Base-by-base conservation (phyloP, 768 basidiomycete species). In the Lentinula sp. region DNA sequence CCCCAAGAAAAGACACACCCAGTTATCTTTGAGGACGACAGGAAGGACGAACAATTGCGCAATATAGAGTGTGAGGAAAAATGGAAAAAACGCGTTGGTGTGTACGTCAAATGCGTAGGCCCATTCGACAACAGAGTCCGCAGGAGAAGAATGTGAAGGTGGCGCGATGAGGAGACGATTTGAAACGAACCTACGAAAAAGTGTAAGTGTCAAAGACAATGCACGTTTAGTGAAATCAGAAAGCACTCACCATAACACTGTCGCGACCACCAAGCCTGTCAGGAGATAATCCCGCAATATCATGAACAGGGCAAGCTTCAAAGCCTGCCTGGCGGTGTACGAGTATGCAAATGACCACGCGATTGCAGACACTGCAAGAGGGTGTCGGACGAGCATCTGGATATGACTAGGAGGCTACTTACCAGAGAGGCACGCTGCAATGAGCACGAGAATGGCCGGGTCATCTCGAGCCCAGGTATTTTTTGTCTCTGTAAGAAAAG, bases 401-500 rank as follows among this genome's bases (percentile, higher is more conserved):
- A 28, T 45, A 45, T 16, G n/a, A 37, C 37, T 20, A 12, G 37
- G 43, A 35, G 53, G 53, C 42, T 16, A 75, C 81, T 57, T 64
- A 93, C 94, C 85, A 57, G 79, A 80, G 20, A 95, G 82, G 71
- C 87, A 93, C 48, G 83, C 88, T 53, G 84, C 82, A 48, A 98
- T 87, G 53, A 98, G 83, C 33, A 98, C 81, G 32, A 98, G 81
- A 64, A 97, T 94, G 32, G 96, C 96, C 20, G 96, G 96, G 70
- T 98, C 96, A 73, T 98, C 96, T 72, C 96, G 80, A 18, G 95
- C 94, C 95, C 95, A 98, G 15, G 91, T 93, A 72, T 98, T 97
- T 80, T 97, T 98, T 18, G 95, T 98, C 79, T 98, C 94, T 91
- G 74, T 64, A 43, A 50, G 36, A 42, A 48, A 46, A 43, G 53